A percentile compares a stretch with the other conserved stretches of the same genome.
Conservation (phyloP, 129 eudicot species). For the Solidago caesia region DNA sequence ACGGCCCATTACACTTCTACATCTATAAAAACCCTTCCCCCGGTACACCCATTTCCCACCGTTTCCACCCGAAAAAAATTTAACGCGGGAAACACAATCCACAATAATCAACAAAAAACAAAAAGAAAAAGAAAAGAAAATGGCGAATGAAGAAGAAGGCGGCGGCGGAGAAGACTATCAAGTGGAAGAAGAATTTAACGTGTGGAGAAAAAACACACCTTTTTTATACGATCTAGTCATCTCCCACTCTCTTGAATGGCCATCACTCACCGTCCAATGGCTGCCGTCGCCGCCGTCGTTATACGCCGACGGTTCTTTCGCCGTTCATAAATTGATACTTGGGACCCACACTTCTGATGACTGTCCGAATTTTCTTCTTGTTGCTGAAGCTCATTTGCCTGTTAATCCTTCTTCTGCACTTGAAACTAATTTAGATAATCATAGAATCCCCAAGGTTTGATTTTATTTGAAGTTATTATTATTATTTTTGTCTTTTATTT, state of each 20-base stretch:
- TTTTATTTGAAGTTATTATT: background rate
- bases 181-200: slow-evolving; percentile 72
- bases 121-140: slow-evolving; percentile 33
- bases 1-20: background rate
- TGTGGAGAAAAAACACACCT: slow-evolving; percentile 91
- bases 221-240: slow-evolving; percentile 74
- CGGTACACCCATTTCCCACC: too few relatives aligned
- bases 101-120: slow-evolving; percentile 9
- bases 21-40: background rate
- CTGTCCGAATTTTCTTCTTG: slow-evolving; percentile 65
- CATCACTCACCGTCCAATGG: slow-evolving; percentile 98
- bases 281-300: slow-evolving; percentile 58
- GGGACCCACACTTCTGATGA: slow-evolving; percentile 98
- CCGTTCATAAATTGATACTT: slow-evolving; percentile 64
- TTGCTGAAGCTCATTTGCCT: slow-evolving; percentile 82
- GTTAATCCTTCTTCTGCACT: slow-evolving; percentile 43
- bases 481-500: background rate
- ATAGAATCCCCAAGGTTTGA: slow-evolving; percentile 59
- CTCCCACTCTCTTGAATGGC: slow-evolving; percentile 90
- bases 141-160: slow-evolving; percentile 38
- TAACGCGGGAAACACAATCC: too few relatives aligned
- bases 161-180: slow-evolving; percentile 41
- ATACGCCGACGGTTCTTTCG: slow-evolving; percentile 51
- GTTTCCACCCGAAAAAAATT: too few relatives aligned
- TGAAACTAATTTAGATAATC: slow-evolving; percentile 42